Conservation (phyloP, 345 rosid genomes). For the Pistacia vera region DNA sequence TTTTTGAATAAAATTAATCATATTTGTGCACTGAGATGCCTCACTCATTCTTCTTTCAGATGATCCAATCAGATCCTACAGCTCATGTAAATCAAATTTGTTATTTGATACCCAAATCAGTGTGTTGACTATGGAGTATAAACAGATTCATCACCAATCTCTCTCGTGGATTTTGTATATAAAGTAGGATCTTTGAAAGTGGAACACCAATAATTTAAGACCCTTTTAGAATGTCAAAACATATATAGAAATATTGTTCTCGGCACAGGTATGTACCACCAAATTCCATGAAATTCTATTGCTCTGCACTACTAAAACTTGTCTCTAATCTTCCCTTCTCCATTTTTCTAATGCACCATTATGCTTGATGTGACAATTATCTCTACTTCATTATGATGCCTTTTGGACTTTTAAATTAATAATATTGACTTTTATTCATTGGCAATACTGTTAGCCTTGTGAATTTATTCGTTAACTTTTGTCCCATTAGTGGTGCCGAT, state of each 20-base stretch:
- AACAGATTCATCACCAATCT: background rate
- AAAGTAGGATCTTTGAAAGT: conserved; percentile 17
- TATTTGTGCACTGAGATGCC: background rate
- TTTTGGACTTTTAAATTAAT: conserved; percentile 15
- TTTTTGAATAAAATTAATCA: too few species aligned
- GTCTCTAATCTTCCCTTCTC: background rate
- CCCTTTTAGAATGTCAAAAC: background rate
- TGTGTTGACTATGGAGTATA: conserved; percentile 12
- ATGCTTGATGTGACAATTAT: conserved; percentile 28
- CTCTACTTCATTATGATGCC: conserved; percentile 15
- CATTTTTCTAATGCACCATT: background rate
- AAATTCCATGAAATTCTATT: background rate
- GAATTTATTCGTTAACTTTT: background rate
- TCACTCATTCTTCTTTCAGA: background rate
- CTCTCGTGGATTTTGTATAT: background rate
- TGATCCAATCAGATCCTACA: conserved; percentile 7
- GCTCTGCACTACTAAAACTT: background rate
- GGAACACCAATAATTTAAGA: conserved; percentile 1
- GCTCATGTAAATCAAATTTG: background rate
- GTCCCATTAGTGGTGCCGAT: conserved; percentile 17
- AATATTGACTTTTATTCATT: conserved; percentile 8
- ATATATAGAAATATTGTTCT: background rate
- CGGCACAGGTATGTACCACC: background rate
- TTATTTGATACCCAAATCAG: conserved; percentile 5
- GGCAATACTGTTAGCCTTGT: conserved; percentile 13